Percentiles rank a stretch among this genome's conserved stretches.
Evolutionary conservation across 179 eudicot genomes (phyloP).

Genomic region (Spinacia oleracea): DNA sequence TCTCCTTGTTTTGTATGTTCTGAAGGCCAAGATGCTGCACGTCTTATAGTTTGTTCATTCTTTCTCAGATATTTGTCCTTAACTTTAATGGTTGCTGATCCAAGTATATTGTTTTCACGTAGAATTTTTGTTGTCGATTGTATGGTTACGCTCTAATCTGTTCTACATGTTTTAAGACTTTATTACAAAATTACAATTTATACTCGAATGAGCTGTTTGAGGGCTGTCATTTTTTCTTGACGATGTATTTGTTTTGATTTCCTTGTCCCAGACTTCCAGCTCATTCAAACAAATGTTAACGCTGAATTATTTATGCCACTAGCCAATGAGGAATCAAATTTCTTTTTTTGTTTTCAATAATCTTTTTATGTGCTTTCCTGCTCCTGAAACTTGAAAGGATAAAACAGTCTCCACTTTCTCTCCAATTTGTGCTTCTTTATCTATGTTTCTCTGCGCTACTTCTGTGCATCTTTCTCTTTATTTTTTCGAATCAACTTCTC

Average conservation of each 20-base stretch:
- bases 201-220: slow-evolving; percentile 4
- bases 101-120: not conserved
- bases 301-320: too few relatives aligned
- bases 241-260: not conserved
- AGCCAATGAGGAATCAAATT: too few relatives aligned
- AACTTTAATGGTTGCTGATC: slow-evolving; percentile 1
- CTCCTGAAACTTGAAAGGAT: too few relatives aligned
- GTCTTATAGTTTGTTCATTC: slow-evolving; percentile 16
- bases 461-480: too few relatives aligned
- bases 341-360: too few relatives aligned
- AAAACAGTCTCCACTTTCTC: too few relatives aligned
- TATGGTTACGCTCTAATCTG: not conserved
- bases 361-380: too few relatives aligned
- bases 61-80: not conserved
- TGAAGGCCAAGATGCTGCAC: slow-evolving; percentile 13
- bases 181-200: not conserved
- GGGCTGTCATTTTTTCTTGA: not conserved
- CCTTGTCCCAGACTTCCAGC: too few relatives aligned
- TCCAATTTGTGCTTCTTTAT: too few relatives aligned
- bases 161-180: not conserved
- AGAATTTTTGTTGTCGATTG: not conserved
- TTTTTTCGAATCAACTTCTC: too few relatives aligned
- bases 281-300: too few relatives aligned
- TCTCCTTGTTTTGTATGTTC: slow-evolving; percentile 18
- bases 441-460: too few relatives aligned